Evolutionary conservation across 257 asterid genomes (phyloP), one percentile per base, ranked within the genome.

Genomic region (Perilla frutescens): DNA sequence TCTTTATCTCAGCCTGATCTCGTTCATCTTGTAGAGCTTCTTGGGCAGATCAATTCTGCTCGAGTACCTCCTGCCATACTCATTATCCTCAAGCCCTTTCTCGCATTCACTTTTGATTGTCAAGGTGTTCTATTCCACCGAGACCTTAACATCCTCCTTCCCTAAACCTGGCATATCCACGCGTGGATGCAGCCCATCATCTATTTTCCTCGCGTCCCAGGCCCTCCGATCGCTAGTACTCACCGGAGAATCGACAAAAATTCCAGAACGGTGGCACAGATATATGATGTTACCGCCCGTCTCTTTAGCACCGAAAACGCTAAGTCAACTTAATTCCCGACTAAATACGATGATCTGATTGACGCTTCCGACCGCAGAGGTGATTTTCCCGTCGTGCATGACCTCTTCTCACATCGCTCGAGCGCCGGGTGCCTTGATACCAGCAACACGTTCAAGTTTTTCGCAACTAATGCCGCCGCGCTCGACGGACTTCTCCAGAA

Each of bases 381-480:
- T 10, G 93, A 91, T 76, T 90, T 89, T 81, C 75, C 71, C 82
- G 66, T 85, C 76, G 85, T 92, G 74, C 77, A 83, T 68, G 78
- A 68, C 64, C 86, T 92, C 51, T 86, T 90, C 70, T 59, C 76
- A 63, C 60, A 83, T 63, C 93, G 97, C 13, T 7, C 45, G 2
- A 74, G 50, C 45, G 79, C 81, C 31, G 92, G 93, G 3, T 71
- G 73, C 64, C 77, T 84, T 83, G 83, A 73, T 81, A 88, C 96
- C 37, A 81, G 50, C 73, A 74, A 57, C 66, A 88, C 97, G 9
- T 92, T 92, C 92, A 88, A 77, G 36, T 90, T 92, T 85, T 62
- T 92, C 68, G 72, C 87, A 20, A 66, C 81, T 1, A 83, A 79
- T 40, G 58, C 76, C 80, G 48, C 87, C 15, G 62, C 68, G 14